Base-by-base conservation (phyloP, 805 yeast genomes). In the Kuraishia molischiana region DNA sequence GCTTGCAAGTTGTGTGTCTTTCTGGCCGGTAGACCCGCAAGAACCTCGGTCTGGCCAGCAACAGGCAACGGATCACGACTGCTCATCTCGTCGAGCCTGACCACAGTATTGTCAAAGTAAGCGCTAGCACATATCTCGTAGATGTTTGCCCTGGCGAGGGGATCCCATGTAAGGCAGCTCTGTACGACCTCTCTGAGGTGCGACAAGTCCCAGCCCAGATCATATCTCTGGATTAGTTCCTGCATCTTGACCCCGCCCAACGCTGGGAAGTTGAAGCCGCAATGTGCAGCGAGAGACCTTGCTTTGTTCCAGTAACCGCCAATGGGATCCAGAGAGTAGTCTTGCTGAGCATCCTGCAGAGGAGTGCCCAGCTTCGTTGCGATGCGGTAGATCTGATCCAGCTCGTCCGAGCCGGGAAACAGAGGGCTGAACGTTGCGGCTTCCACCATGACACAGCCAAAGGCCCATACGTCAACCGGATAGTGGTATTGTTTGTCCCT, bases 381-480 rank as follows among this genome's bases (percentile, higher is more conserved):
- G 5, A 85, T 78, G 51, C 67, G 73, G 71, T 76, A 71, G 10
- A 79, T 68, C 62, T 89, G 97, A 51, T 89, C 95, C 36, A 79
- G 49, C 51, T 84, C 92, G 52, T 78, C 72, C 13, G 67, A 53
- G 0, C 97, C 97, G 0, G 96, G 94, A 51, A 90, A 85, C 24
- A 89, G 62, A 1, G 97, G 95, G 28, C 67, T 54, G 48, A 83
- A 76, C 32, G 77, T 77, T 18, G 85, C 82, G 32, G 77, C 66
- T 52, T 84, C 95, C 5, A 74, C 73, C 2, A 84, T 85, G 29
- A 84, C 85, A 32, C 79, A 71, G 2, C 87, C 95, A 64, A 83
- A 84, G 0, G 94, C 90, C 95, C 95, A 84, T 24, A 84, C 72
- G 60, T 84, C 95, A 28, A 81, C 71, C 2, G 92, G 86, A 43